Evolutionary conservation across 148 eudicot species (phyloP).

Genomic region (Nepenthes gracilis): DNA sequence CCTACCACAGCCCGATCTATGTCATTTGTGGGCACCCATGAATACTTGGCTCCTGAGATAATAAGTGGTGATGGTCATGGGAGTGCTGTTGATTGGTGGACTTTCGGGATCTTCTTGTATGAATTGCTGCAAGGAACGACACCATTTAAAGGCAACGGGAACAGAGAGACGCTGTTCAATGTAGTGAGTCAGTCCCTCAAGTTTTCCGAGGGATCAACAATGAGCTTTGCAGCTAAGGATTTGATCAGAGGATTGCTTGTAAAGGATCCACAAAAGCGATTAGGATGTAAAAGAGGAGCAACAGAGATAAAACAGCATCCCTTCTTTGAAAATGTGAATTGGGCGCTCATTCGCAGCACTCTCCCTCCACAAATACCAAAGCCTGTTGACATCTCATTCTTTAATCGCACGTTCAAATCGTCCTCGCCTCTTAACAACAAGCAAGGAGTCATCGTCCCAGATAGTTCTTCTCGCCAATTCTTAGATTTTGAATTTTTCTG

Average conservation of each 20-base stretch:
- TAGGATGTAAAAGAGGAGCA: slow-evolving; percentile 73
- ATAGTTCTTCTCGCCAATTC: slow-evolving; percentile 69
- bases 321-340: slow-evolving; percentile 55
- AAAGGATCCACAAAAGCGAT: slow-evolving; percentile 64
- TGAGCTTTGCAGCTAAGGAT: slow-evolving; percentile 71
- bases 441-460: slow-evolving; percentile 37
- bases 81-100: slow-evolving; percentile 94
- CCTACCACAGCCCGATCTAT: slow-evolving; percentile 70
- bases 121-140: slow-evolving; percentile 69
- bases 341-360: slow-evolving; percentile 67
- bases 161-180: slow-evolving; percentile 66
- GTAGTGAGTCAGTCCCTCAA: slow-evolving; percentile 64
- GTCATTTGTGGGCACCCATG: slow-evolving; percentile 88
- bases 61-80: slow-evolving; percentile 88
- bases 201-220: slow-evolving; percentile 51
- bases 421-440: slow-evolving; percentile 28
- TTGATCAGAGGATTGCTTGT: slow-evolving; percentile 57
- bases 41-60: slow-evolving; percentile 72
- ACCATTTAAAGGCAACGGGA: slow-evolving; percentile 71
- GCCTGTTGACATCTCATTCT: slow-evolving; percentile 37
- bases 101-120: slow-evolving; percentile 69
- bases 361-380: slow-evolving; percentile 67
- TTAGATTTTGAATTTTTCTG: slow-evolving; percentile 70
- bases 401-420: slow-evolving; percentile 32
- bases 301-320: slow-evolving; percentile 84